phyloP scores from a whole-genome alignment of 2,329 filamentous ascomycete species.

The Cadophora sp. region DNA sequence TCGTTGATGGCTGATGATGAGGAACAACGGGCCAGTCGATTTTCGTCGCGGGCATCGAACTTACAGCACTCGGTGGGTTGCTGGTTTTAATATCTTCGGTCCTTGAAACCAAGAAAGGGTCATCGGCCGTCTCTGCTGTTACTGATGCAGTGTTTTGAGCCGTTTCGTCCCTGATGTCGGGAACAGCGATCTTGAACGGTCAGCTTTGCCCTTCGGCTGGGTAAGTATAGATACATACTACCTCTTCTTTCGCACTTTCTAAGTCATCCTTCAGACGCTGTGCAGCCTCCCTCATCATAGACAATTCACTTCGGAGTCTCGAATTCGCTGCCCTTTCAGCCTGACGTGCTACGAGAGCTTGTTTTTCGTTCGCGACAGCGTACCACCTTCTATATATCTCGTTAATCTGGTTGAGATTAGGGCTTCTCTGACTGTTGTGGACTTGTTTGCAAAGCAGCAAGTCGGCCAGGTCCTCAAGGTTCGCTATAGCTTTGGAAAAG shows the following conservation, averaged over 20 bases:
- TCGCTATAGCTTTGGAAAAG: background rate
- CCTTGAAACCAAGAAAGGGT: background rate
- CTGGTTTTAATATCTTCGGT: background rate
- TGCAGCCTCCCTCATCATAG: conserved; percentile 2
- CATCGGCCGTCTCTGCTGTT: background rate
- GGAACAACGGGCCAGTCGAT: background rate
- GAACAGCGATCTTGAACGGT: background rate
- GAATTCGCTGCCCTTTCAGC: background rate
- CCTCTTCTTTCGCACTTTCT: background rate
- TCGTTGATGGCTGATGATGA: background rate
- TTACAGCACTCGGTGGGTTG: background rate
- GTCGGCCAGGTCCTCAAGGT: conserved; percentile 20
- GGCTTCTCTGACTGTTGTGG: conserved; percentile 20
- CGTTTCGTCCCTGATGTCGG: background rate
- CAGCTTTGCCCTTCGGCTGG: background rate
- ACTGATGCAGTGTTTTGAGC: background rate
- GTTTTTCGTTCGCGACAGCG: background rate
- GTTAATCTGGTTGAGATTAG: conserved; percentile 20
- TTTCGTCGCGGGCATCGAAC: background rate
- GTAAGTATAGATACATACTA: background rate
- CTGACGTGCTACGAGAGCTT: background rate
- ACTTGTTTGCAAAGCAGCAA: conserved; percentile 26
- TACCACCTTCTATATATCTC: conserved; percentile 17
- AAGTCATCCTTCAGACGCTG: conserved; percentile 7
- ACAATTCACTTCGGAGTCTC: background rate